Percentiles rank a stretch among this genome's conserved stretches.
phyloP scores from a whole-genome alignment of 805 yeast genomes.

The Nakazawaea ernobii region DNA sequence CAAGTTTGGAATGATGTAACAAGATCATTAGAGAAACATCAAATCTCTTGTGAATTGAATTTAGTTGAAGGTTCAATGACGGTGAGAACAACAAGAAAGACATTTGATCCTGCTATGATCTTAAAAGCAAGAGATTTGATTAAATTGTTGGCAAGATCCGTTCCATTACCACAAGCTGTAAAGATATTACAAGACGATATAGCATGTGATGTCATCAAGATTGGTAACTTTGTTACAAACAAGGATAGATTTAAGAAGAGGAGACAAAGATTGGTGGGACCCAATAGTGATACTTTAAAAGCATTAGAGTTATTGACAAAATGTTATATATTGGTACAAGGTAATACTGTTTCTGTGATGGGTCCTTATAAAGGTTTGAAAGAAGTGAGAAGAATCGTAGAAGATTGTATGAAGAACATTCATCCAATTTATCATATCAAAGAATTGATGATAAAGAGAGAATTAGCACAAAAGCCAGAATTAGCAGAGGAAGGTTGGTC shows the following conservation, averaged over 20 bases:
- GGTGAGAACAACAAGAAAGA: constrained; percentile 91
- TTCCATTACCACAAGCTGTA: constrained; percentile 94
- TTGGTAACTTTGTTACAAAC: constrained; percentile 81
- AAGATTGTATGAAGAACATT: constrained; percentile 93
- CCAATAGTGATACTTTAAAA: constrained; percentile 92
- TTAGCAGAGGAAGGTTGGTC: constrained; percentile 96
- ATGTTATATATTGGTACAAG: constrained; percentile 94
- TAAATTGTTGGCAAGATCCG: constrained; percentile 90
- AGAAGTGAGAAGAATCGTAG: constrained; percentile 88
- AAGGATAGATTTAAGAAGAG: constrained; percentile 93
- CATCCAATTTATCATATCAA: constrained; percentile 98
- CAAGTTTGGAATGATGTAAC: constrained; percentile 94
- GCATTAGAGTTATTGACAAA: constrained; percentile 93
- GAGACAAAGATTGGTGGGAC: constrained; percentile 94
- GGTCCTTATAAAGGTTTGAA: constrained; percentile 93
- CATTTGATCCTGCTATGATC: constrained; percentile 91
- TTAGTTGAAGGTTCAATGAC: constrained; percentile 97
- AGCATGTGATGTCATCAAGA: constrained; percentile 95
- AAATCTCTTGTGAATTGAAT: constrained; percentile 79
- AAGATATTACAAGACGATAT: constrained; percentile 86
- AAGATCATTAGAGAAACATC: constrained; percentile 62
- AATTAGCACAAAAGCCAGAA: constrained; percentile 91
- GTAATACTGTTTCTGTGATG: constrained; percentile 95
- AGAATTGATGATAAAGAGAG: constrained; percentile 96
- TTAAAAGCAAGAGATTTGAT: constrained; percentile 93